phyloP scores from a whole-genome alignment of 352 stramenopile genomes.

The Thalassiosira mediterranea region DNA sequence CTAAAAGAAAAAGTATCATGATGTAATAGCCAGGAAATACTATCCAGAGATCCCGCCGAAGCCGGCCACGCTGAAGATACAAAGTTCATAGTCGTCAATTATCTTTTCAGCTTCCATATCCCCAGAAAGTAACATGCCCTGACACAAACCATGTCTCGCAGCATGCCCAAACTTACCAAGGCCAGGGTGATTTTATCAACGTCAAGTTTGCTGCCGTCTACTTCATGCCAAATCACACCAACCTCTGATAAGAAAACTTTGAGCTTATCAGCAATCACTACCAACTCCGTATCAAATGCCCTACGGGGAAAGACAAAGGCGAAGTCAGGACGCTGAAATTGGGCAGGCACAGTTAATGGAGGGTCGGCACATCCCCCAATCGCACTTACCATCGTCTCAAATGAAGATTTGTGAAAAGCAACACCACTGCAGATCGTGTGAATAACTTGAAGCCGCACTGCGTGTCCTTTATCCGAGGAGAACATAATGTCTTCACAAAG shows the following conservation, averaged over 20 bases:
- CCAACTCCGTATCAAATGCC: conserved; percentile 81
- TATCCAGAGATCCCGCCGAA: too few species aligned
- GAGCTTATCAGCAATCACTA: conserved; percentile 58
- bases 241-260: conserved; percentile 66
- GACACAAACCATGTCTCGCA: conserved; percentile 83
- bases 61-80: too few species aligned
- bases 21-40: too few species aligned
- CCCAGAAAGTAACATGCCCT: conserved; percentile 69
- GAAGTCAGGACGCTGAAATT: too few species aligned
- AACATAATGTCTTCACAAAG: conserved; percentile 65
- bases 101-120: conserved; percentile 75
- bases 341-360: too few species aligned
- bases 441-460: conserved; percentile 84
- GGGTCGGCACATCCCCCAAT: too few species aligned
- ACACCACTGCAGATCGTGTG: conserved; percentile 33
- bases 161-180: conserved; percentile 72
- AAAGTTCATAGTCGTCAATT: too few species aligned
- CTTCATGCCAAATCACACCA: conserved; percentile 73
- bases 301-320: too few species aligned
- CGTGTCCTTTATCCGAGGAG: conserved; percentile 69
- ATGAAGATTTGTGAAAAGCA: conserved; percentile 73
- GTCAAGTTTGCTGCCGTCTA: conserved; percentile 79
- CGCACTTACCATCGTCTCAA: conserved; percentile 73
- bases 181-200: conserved; percentile 60
- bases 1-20: too few species aligned